Percentiles rank a stretch among this genome's conserved stretches.
Evolutionary conservation across 1,284 basidiomycete species (phyloP).

Genomic region (Albatrellus sp.): DNA sequence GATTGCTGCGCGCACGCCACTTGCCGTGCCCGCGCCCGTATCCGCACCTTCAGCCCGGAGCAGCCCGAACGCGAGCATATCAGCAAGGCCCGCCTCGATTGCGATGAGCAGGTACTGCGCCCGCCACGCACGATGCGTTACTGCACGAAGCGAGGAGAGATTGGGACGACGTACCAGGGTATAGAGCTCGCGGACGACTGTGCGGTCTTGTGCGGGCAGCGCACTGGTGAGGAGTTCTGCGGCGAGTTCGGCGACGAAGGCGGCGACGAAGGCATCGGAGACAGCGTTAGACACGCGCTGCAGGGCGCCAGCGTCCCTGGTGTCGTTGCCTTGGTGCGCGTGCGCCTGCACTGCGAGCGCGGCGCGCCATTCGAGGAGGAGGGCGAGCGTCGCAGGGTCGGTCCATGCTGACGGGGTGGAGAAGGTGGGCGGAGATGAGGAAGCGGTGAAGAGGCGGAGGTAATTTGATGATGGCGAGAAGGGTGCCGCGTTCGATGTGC

Average conservation of each 20-base stretch:
- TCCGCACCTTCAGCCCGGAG: constrained; percentile 16
- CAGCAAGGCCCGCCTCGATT: constrained; percentile 38
- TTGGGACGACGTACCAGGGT: constrained; percentile 30
- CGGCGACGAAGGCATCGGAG: constrained; percentile 55
- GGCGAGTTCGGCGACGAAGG: constrained; percentile 38
- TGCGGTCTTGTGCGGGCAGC: constrained; percentile 20
- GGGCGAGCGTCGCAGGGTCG: constrained; percentile 26
- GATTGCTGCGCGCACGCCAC: constrained; percentile 42
- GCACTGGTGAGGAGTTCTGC: constrained; percentile 14
- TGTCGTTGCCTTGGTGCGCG: constrained; percentile 19
- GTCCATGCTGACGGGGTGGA: constrained; percentile 19
- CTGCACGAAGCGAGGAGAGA: too few species aligned
- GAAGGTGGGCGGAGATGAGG: constrained; percentile 7
- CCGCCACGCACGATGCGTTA: background rate
- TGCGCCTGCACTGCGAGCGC: constrained; percentile 42
- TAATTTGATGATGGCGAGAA: constrained; percentile 40
- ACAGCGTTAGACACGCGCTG: constrained; percentile 50
- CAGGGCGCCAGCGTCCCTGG: constrained; percentile 38
- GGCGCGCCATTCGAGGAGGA: constrained; percentile 50
- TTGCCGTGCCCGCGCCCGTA: constrained; percentile 27
- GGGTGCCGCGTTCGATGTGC: constrained; percentile 9
- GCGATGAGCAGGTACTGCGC: constrained; percentile 50
- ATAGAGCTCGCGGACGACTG: constrained; percentile 31
- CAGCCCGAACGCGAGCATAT: constrained; percentile 46
- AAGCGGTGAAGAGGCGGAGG: constrained; percentile 32